These are phyloP conservation scores for Nicotiana noctiflora DNA, from an alignment of 257 asterid genomes.

Conservation along the genomic window DNA sequence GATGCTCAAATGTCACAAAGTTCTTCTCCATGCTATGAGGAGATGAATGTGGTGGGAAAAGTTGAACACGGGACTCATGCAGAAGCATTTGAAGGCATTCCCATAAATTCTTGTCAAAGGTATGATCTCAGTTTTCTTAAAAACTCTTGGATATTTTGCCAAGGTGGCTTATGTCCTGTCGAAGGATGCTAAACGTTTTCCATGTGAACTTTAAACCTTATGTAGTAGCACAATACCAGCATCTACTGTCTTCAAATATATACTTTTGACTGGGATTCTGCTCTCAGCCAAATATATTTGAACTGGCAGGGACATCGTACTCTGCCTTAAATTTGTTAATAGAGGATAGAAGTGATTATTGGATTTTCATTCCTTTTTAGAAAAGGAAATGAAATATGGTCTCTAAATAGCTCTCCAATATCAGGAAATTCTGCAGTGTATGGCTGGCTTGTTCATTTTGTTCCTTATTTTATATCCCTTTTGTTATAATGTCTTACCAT, in stretches of 20 bases:
- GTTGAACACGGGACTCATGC: constrained; percentile 32
- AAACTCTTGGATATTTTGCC: constrained; percentile 3
- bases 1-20: constrained; percentile 28
- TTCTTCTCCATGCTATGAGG: constrained; percentile 34
- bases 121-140: constrained; percentile 14
- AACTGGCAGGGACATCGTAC: background rate
- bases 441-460: background rate
- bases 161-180: background rate
- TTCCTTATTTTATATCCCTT: background rate
- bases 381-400: background rate
- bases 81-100: constrained; percentile 37
- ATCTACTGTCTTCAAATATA: background rate
- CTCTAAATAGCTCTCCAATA: background rate
- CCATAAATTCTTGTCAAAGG: constrained; percentile 37
- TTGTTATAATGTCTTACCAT: background rate
- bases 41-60: constrained; percentile 34
- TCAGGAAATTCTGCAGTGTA: background rate
- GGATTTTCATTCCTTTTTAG: background rate
- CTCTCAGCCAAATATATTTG: background rate
- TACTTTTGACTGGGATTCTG: background rate
- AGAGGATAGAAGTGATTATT: background rate
- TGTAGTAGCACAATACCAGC: background rate
- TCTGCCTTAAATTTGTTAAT: background rate
- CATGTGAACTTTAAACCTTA: background rate
- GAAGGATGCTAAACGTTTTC: background rate